These are phyloP conservation scores for Corynespora cassiicola DNA, from an alignment of 2,329 filamentous ascomycete species.

Conservation along the genomic window DNA sequence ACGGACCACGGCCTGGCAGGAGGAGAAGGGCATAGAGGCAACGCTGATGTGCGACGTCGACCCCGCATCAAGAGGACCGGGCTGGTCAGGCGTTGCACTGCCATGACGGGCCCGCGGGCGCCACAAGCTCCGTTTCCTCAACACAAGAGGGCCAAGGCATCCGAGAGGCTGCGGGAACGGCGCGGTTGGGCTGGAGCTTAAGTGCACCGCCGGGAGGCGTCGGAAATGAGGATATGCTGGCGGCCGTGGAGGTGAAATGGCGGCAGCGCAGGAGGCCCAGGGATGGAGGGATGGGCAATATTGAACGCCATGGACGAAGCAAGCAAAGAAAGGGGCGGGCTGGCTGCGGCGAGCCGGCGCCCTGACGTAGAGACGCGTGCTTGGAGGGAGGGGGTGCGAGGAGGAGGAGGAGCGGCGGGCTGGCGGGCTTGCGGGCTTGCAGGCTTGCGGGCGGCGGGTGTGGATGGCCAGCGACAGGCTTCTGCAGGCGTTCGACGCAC, in stretches of 20 bases:
- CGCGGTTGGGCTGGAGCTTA: conserved; percentile 34
- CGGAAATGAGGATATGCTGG: conserved; percentile 36
- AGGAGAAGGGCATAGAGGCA: conserved; percentile 12
- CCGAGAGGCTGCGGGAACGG: conserved; percentile 32
- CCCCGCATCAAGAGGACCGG: conserved; percentile 30
- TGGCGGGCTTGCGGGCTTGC: background rate
- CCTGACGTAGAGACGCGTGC: conserved; percentile 5
- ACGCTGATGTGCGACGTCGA: conserved; percentile 27
- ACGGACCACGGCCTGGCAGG: background rate
- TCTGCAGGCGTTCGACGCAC: background rate
- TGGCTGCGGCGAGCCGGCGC: background rate
- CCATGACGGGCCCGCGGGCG: conserved; percentile 11
- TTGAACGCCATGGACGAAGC: background rate
- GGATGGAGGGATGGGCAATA: no score
- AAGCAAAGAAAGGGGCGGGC: background rate
- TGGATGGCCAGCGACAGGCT: no score
- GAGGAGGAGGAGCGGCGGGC: background rate
- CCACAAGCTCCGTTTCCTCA: no score
- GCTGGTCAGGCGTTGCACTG: conserved; percentile 9
- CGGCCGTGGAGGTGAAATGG: background rate
- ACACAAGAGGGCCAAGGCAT: no score
- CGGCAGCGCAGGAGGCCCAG: background rate
- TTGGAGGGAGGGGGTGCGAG: background rate
- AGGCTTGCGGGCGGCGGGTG: background rate
- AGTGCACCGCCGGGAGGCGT: conserved; percentile 25